Evolutionary conservation across 2,329 filamentous ascomycete species (phyloP).

Genomic region (Colletotrichum spinosum): DNA sequence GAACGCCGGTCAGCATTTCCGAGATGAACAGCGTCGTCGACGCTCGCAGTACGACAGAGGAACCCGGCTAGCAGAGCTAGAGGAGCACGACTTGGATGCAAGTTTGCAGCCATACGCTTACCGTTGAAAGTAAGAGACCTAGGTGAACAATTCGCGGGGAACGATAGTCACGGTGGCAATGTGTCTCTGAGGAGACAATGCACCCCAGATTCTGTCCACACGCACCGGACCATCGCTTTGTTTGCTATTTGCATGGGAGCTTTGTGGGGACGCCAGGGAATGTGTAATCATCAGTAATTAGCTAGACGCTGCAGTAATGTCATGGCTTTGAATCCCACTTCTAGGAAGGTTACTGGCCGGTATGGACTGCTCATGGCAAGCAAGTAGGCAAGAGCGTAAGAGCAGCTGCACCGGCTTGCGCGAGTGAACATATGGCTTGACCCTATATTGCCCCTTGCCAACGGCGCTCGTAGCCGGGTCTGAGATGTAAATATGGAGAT

Average conservation of each 20-base stretch:
- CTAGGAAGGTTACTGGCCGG: too few relatives aligned
- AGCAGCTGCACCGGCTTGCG: too few relatives aligned
- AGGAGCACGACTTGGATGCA: conserved; percentile 68
- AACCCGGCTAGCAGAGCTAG: conserved; percentile 76
- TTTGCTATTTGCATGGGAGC: conserved; percentile 35
- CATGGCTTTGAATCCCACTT: conserved; percentile 7
- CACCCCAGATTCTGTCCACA: conserved; percentile 13
- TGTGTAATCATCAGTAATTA: conserved; percentile 34
- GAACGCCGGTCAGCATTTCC: conserved; percentile 77
- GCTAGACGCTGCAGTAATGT: conserved; percentile 30
- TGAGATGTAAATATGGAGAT: too few relatives aligned
- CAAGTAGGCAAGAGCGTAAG: too few relatives aligned
- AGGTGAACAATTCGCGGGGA: too few relatives aligned
- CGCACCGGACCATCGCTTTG: conserved; percentile 20
- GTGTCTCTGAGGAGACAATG: conserved; percentile 9
- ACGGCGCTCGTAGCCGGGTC: too few relatives aligned
- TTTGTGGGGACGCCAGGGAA: conserved; percentile 24
- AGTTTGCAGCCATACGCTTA: conserved; percentile 50
- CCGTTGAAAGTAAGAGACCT: conserved; percentile 12
- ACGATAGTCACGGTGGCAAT: not conserved
- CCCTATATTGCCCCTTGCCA: too few relatives aligned
- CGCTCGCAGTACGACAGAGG: conserved; percentile 86
- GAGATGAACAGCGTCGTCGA: conserved; percentile 80
- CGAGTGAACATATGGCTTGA: too few relatives aligned
- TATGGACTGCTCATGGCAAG: not conserved